Conservation (phyloP, 2,329 filamentous ascomycete species). For the Periconia sp. region DNA sequence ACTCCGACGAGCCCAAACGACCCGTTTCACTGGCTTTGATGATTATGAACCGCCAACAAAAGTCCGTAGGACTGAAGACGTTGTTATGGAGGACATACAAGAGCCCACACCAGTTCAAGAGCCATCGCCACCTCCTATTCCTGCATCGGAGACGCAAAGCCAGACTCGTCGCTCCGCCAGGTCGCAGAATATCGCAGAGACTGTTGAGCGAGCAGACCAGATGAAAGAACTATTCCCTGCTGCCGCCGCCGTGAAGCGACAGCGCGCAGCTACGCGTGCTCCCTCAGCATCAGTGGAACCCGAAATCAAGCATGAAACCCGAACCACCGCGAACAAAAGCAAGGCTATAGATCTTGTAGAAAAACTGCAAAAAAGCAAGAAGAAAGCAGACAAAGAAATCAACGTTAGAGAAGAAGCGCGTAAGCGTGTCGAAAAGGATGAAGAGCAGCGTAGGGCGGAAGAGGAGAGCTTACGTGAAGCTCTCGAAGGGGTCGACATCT, state of each 20-base stretch:
- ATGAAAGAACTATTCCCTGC: conserved; percentile 76
- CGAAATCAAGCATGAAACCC: conserved; percentile 40
- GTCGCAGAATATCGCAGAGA: conserved; percentile 42
- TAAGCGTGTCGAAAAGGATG: conserved; percentile 54
- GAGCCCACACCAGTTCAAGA: conserved; percentile 14
- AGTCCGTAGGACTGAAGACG: conserved; percentile 29
- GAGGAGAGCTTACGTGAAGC: conserved; percentile 63
- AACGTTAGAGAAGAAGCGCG: conserved; percentile 59
- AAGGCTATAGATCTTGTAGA: conserved; percentile 46
- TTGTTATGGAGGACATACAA: conserved; percentile 30
- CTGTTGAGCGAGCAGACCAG: conserved; percentile 49
- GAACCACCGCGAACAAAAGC: conserved; percentile 16
- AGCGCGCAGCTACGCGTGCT: conserved; percentile 50
- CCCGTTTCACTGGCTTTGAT: conserved; percentile 74
- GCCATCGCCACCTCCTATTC: conserved; percentile 19
- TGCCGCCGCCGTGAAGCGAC: conserved; percentile 76
- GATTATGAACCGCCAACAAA: conserved; percentile 48
- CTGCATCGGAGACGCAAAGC: conserved; percentile 20
- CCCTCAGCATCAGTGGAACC: conserved; percentile 31
- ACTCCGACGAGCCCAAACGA: conserved; percentile 40
- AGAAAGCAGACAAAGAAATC: conserved; percentile 58
- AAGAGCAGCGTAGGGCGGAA: conserved; percentile 58
- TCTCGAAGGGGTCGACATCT: conserved; percentile 68
- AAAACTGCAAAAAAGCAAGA: conserved; percentile 36
- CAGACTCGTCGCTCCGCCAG: conserved; percentile 23